Evolutionary conservation across 257 asterid genomes (phyloP).

Genomic region (Avicennia marina): DNA sequence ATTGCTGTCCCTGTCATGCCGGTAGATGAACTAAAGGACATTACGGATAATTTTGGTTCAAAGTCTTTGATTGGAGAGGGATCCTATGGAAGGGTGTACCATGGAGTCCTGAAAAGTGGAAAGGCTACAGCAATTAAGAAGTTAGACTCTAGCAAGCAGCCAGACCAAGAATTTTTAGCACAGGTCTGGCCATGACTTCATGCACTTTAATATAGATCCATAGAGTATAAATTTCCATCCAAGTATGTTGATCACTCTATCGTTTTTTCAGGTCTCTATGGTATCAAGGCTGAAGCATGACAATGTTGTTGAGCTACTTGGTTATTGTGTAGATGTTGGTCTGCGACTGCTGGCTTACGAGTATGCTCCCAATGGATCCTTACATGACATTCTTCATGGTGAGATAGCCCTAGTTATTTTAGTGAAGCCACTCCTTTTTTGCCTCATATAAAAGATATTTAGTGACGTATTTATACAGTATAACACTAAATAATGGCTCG

Average conservation of each 20-base stretch:
- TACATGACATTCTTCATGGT: constrained; percentile 84
- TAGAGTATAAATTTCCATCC: not conserved
- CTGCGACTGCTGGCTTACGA: constrained; percentile 66
- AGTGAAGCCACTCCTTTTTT: not conserved
- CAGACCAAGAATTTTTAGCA: constrained; percentile 59
- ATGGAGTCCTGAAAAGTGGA: constrained; percentile 55
- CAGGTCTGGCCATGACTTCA: constrained; percentile 39
- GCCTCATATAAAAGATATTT: not conserved
- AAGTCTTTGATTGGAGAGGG: constrained; percentile 72
- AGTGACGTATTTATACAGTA: no score
- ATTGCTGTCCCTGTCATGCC: constrained; percentile 59
- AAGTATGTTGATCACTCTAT: constrained; percentile 1
- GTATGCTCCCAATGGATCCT: constrained; percentile 68
- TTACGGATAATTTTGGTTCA: constrained; percentile 68
- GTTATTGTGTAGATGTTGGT: constrained; percentile 63
- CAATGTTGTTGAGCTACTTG: constrained; percentile 59
- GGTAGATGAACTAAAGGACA: constrained; percentile 64
- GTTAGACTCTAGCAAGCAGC: constrained; percentile 87
- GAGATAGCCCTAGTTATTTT: constrained; percentile 15
- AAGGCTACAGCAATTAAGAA: constrained; percentile 72
- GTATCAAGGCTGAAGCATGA: constrained; percentile 73
- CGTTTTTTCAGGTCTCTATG: constrained; percentile 53
- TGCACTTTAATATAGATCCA: not conserved
- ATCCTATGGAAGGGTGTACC: constrained; percentile 72
- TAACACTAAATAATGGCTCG: not conserved